Base-by-base conservation (phyloP, 2,329 filamentous ascomycete genomes). In the Ophiostoma ulmi region DNA sequence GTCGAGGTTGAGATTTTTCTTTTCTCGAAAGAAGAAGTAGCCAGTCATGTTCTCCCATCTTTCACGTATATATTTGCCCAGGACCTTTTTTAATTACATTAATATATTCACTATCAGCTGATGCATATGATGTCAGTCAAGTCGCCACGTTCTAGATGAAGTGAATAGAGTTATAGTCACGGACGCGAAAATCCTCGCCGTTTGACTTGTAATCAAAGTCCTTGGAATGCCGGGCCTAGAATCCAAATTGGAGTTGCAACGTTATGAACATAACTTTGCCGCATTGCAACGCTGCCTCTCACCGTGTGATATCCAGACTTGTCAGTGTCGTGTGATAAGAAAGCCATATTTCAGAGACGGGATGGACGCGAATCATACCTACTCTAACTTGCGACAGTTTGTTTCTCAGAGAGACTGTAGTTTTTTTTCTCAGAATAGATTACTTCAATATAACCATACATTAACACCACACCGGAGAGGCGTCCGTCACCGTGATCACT, bases 21-120 rank as follows among this genome's bases (percentile, higher is more conserved):
- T 63, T 7, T 35, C 26, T 26, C 58, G 58, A 35, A 63, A 63
- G 58, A 63, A 63, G 13, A 63, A 63, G 26, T 63, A 63, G 58
- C 26, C 17, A 48, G 17, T 48, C 7, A n/a, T 20, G 6, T 48
- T 35, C 11, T 17, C 20, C n/a, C 11, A 7, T 17, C 26, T 31
- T 31, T 17, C 11, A 8, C 20, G 26, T 17, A 58, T 6, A 58
- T 31, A n/a, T 48, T 48, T 48, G 20, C 1, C n/a, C 5, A 7
- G 1, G 17, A 20, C 17, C 44, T 48, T n/a, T n/a, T 8, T 48
- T 20, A 48, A n/a, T 48, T 48, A 44, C 8, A 31, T 6, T 7
- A n/a, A 48, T 20, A 17, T 2, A n/a, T n/a, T 3, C 5, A 6
- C 44, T 8, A 20, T n/a, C 17, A 17, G 44, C n/a, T 14, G 31